Conservation (phyloP, 441 rosid genomes). For the Pelargonium cotyledonis region DNA sequence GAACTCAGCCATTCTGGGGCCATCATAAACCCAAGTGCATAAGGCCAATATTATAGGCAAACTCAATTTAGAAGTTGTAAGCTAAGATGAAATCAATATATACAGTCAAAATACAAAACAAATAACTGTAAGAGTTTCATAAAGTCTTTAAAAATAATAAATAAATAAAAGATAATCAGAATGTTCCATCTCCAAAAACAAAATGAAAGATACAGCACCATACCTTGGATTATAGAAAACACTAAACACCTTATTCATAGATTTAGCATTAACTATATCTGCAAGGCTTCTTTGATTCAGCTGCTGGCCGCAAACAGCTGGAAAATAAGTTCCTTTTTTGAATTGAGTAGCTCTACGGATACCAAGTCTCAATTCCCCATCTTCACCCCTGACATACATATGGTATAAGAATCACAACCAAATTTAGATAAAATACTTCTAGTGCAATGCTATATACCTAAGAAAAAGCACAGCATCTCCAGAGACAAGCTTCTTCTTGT, state of each 20-base stretch:
- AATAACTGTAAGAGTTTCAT: no score
- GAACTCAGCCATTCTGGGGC: background rate
- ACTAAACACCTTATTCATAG: constrained; percentile 54
- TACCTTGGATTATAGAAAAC: constrained; percentile 92
- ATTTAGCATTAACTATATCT: constrained; percentile 57
- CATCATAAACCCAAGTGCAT: background rate
- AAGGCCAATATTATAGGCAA: background rate
- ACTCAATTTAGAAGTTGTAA: background rate
- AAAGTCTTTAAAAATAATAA: no score
- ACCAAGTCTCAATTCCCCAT: constrained; percentile 79
- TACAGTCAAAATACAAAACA: background rate
- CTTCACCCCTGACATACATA: constrained; percentile 46
- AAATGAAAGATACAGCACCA: background rate
- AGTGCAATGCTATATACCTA: constrained; percentile 37
- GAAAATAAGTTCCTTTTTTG: constrained; percentile 58
- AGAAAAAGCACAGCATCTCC: constrained; percentile 91
- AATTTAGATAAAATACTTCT: background rate
- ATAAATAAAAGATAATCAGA: background rate
- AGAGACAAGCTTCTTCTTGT: constrained; percentile 81
- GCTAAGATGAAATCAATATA: background rate
- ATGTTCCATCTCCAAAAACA: background rate
- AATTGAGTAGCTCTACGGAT: constrained; percentile 72
- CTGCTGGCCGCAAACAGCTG: constrained; percentile 44
- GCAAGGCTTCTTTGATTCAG: constrained; percentile 47
- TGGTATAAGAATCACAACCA: background rate